These are phyloP conservation scores for Podospora anserina DNA, from an alignment of 495 filamentous ascomycete species.

Conservation along the genomic window DNA sequence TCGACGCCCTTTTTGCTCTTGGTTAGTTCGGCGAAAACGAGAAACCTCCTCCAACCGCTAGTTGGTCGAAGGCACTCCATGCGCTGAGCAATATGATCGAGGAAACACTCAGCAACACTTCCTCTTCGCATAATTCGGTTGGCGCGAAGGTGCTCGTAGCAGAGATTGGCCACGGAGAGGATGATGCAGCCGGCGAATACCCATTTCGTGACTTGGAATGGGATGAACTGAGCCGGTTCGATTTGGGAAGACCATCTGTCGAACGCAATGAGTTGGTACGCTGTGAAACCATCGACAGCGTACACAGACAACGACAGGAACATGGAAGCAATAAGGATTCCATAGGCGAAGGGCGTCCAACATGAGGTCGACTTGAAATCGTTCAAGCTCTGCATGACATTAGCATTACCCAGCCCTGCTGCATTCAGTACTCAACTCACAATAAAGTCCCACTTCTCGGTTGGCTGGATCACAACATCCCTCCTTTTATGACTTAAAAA, in stretches of 20 bases:
- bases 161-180: conserved; percentile 73
- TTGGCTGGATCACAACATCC: conserved; percentile 60
- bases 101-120: conserved; percentile 84
- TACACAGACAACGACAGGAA: conserved; percentile 81
- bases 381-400: conserved; percentile 63
- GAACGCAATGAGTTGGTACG: conserved; percentile 84
- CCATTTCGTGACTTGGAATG: conserved; percentile 72
- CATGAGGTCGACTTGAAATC: conserved; percentile 85
- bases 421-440: conserved; percentile 49
- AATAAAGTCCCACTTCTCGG: conserved; percentile 94
- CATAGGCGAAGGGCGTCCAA: conserved; percentile 75
- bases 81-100: conserved; percentile 80
- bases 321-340: conserved; percentile 74
- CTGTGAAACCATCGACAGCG: conserved; percentile 86
- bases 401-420: conserved; percentile 3
- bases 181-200: conserved; percentile 89
- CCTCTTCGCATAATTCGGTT: conserved; percentile 74
- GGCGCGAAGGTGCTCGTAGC: conserved; percentile 73
- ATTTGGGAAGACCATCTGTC: conserved; percentile 59
- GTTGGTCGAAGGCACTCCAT: conserved; percentile 73
- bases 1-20: conserved; percentile 87
- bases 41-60: conserved; percentile 71
- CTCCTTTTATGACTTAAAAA: conserved; percentile 70
- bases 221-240: conserved; percentile 45
- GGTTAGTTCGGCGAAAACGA: conserved; percentile 89